These are phyloP conservation scores for Teratosphaeria pseudoeucalypti DNA, from an alignment of 2,329 filamentous ascomycete genomes.

Conservation along the genomic window DNA sequence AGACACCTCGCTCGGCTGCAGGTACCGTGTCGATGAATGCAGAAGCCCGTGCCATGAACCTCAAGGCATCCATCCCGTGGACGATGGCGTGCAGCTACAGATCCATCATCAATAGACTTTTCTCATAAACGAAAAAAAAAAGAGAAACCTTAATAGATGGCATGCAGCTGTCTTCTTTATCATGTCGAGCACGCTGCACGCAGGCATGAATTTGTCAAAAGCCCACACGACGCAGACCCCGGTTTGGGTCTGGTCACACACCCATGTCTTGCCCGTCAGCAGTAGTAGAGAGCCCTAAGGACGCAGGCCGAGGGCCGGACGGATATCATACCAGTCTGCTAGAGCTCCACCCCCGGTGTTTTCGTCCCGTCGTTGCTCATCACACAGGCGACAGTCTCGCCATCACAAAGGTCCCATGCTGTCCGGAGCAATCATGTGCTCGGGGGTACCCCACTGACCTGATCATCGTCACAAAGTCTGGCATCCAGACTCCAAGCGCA, in stretches of 20 bases:
- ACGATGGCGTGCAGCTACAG: background rate
- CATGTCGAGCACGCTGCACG: background rate
- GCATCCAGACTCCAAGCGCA: background rate
- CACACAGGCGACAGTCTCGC: background rate
- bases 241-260: background rate
- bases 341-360: background rate
- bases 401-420: background rate
- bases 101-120: background rate
- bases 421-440: background rate
- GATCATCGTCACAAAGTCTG: background rate
- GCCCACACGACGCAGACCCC: background rate
- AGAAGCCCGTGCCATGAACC: background rate
- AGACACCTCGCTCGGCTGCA: background rate
- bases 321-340: background rate
- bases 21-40: background rate
- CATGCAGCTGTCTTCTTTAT: background rate
- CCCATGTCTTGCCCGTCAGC: background rate
- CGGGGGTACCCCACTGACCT: background rate
- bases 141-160: background rate
- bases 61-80: background rate
- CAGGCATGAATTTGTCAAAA: background rate
- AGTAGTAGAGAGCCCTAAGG: background rate
- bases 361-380: background rate
- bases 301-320: background rate
- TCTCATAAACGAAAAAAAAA: background rate